Evolutionary conservation across 2,329 filamentous ascomycete genomes (phyloP).

Genomic region (Beauveria bassiana): DNA sequence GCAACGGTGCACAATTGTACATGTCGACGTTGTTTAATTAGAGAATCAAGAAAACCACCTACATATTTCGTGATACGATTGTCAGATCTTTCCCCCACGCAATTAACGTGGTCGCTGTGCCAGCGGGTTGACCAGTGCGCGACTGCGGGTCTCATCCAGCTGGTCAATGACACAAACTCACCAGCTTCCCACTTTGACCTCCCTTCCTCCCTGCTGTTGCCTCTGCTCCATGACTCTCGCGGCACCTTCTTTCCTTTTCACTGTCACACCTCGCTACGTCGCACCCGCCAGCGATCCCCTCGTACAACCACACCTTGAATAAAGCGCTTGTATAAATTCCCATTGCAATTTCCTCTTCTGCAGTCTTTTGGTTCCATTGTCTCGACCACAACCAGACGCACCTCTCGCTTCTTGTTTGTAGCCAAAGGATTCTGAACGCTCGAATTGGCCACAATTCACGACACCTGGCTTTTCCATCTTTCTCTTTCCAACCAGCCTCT

Average conservation of each 20-base stretch:
- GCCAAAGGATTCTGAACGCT: neutral
- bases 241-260: neutral
- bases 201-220: neutral
- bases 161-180: neutral
- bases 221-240: neutral
- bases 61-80: too few relatives aligned
- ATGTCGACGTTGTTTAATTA: too few relatives aligned
- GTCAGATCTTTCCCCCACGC: too few relatives aligned
- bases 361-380: neutral
- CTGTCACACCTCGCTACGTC: neutral
- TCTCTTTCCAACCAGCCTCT: neutral
- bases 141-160: constrained; percentile 1
- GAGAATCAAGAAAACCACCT: too few relatives aligned
- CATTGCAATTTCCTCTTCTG: neutral
- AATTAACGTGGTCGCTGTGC: constrained; percentile 3
- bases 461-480: neutral
- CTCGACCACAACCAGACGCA: neutral
- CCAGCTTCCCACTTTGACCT: neutral
- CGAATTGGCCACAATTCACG: neutral
- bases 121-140: constrained; percentile 12
- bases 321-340: neutral
- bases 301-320: neutral
- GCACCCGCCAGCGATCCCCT: neutral
- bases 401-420: neutral
- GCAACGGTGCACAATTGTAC: too few relatives aligned